A percentile compares a stretch with the other conserved stretches of the same genome.
Evolutionary conservation across 2,329 filamentous ascomycete genomes (phyloP).

Genomic region (Epichloe baconii): DNA sequence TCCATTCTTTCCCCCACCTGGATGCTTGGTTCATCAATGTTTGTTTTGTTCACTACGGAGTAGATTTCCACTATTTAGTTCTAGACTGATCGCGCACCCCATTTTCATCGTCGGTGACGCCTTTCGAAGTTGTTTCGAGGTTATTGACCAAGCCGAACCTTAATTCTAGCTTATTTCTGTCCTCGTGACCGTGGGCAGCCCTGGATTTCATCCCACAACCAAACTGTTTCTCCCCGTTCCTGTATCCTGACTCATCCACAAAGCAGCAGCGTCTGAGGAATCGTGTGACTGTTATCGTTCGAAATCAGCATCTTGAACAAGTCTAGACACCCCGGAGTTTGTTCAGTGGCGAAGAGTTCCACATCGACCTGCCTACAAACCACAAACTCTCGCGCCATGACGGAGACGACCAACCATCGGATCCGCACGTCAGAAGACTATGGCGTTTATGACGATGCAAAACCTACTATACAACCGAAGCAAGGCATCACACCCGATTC

Average conservation of each 20-base stretch:
- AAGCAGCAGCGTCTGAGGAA: too few species aligned
- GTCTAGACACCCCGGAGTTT: not conserved
- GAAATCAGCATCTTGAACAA: not conserved
- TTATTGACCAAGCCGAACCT: not conserved
- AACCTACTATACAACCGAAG: slow-evolving; percentile 45
- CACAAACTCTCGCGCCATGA: slow-evolving; percentile 12
- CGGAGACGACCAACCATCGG: slow-evolving; percentile 16
- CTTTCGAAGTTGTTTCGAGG: not conserved
- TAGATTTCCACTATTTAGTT: not conserved
- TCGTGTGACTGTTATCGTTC: too few species aligned
- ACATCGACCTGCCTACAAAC: not conserved
- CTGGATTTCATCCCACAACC: not conserved
- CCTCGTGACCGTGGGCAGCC: slow-evolving; percentile 1
- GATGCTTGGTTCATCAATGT: too few species aligned
- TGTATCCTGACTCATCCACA: not conserved
- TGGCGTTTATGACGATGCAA: slow-evolving; percentile 41
- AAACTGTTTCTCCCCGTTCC: not conserved
- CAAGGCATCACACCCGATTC: slow-evolving; percentile 35
- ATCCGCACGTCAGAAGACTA: slow-evolving; percentile 31
- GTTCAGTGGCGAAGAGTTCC: not conserved
- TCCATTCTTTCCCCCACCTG: too few species aligned
- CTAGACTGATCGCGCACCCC: not conserved
- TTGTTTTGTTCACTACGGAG: too few species aligned
- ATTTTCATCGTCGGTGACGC: slow-evolving; percentile 2
- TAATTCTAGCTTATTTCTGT: slow-evolving; percentile 1